Base-by-base conservation (phyloP, 73 alveolate genomes). In the Durusdinium trenchii region DNA sequence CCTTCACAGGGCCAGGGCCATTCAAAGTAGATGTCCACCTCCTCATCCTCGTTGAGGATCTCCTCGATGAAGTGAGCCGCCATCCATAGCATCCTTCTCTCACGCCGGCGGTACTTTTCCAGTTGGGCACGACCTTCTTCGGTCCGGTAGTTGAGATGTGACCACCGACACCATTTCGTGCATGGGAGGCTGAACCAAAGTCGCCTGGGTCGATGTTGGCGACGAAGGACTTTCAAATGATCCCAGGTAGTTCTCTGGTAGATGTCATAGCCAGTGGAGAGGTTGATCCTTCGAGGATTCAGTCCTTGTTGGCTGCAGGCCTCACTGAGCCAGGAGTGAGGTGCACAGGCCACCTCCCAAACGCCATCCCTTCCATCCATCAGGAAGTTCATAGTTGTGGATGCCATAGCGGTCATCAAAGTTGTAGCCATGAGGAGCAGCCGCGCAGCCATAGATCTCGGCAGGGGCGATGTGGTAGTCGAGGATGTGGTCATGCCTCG, bases 131-230 rank as follows among this genome's bases (percentile, higher is more conserved):
- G 18, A 30, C 61, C 42, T 2, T 57, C 95, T 0, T 42, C 45
- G n/a, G 51, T 40, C 47, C 3, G 1, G 67, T 43, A 87, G 84
- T 87, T 87, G 69, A 87, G 23, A 38, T 36, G 6, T 30, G 46
- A 28, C 95, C 95, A 87, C 61, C 28, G 94, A 40, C 94, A 54
- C 94, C 94, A 85, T 6, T 38, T 52, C 2, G 94, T 54, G 81
- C 81, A 87, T 0, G 85, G 95, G 5, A 87, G 36, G 46, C 42
- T 6, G 57, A 87, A 45, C 95, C 95, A 87, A 0, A 61, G 46
- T 23, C 36, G 23, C 61, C 38, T 5, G n/a, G 95, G 95, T 0
- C 50, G 45, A 3, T 38, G 83, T 61, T 16, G 0, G 2, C 67
- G 83, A 0, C 95, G 84, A 86, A 86, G 95, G 0, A 0, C 84